Conservation (phyloP, 1,284 basidiomycete genomes). For the Sporisorium scitamineum region DNA sequence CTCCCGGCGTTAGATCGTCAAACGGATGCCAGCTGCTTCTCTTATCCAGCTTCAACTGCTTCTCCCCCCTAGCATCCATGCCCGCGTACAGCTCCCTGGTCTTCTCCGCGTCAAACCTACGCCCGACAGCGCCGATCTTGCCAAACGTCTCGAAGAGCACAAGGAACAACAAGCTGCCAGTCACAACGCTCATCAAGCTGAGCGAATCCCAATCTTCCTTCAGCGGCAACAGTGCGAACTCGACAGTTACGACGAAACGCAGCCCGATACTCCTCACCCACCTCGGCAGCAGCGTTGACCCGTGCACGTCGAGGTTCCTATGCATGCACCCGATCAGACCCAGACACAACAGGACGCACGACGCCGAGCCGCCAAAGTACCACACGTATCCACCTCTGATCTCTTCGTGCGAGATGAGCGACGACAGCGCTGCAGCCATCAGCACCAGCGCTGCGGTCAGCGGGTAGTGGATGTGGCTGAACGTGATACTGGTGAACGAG, state of each 20-base stretch:
- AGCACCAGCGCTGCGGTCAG: constrained; percentile 63
- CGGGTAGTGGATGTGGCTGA: constrained; percentile 65
- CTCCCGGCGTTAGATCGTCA: constrained; percentile 63
- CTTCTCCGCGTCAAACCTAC: constrained; percentile 50
- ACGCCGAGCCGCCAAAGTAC: constrained; percentile 60
- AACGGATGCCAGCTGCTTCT: constrained; percentile 62
- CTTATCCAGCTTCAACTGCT: constrained; percentile 31
- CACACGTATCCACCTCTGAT: constrained; percentile 53
- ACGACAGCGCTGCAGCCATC: constrained; percentile 45
- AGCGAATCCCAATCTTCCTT: constrained; percentile 52
- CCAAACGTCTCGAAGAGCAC: constrained; percentile 65
- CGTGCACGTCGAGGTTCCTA: constrained; percentile 55
- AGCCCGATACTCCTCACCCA: constrained; percentile 41
- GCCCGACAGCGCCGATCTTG: constrained; percentile 63
- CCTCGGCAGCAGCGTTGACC: constrained; percentile 54
- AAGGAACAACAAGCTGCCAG: constrained; percentile 42
- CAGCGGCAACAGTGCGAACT: constrained; percentile 56
- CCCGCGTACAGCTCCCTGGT: constrained; percentile 44
- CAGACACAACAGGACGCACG: constrained; percentile 50
- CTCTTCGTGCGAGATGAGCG: constrained; percentile 40
- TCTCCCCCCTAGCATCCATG: constrained; percentile 24
- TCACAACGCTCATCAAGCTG: constrained; percentile 48
- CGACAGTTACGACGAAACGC: constrained; percentile 48
- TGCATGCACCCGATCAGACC: constrained; percentile 61
- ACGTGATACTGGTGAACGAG: constrained; percentile 62